These are phyloP conservation scores for Carallia pectinifolia DNA, from an alignment of 345 rosid species.

Conservation along the genomic window DNA sequence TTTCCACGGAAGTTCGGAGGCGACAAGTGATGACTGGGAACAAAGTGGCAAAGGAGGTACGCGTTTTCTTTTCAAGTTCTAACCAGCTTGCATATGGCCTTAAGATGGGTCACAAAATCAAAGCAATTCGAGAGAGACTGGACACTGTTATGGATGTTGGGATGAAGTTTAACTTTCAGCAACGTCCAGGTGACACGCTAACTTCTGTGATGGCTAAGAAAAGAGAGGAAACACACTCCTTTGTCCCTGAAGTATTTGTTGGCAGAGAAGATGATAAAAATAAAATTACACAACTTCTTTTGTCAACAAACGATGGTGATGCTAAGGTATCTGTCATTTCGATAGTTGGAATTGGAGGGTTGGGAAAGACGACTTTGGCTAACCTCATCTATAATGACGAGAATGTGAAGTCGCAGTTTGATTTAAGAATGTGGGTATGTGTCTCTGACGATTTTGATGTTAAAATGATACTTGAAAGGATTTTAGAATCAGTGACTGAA, in stretches of 20 bases:
- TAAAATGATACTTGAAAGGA: slow-evolving; percentile 8
- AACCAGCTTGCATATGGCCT: slow-evolving; percentile 2
- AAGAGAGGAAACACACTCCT: not conserved
- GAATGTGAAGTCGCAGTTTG: slow-evolving; percentile 12
- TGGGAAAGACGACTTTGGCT: slow-evolving; percentile 29
- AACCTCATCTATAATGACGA: slow-evolving; percentile 21
- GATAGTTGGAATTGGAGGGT: slow-evolving; percentile 27
- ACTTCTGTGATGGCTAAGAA: not conserved
- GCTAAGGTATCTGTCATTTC: slow-evolving; percentile 22
- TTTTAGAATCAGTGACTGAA: slow-evolving; percentile 11
- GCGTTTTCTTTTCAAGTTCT: slow-evolving; percentile 1
- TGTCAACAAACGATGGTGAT: not conserved
- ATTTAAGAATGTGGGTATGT: not conserved
- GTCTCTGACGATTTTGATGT: slow-evolving; percentile 18
- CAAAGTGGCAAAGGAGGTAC: not conserved
- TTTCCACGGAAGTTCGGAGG: slow-evolving; percentile 12
- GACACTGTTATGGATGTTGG: slow-evolving; percentile 4
- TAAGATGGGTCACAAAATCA: slow-evolving; percentile 4
- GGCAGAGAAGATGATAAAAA: slow-evolving; percentile 24
- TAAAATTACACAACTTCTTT: not conserved
- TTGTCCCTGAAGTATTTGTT: not conserved
- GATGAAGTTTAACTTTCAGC: not conserved
- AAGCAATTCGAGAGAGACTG: slow-evolving; percentile 15
- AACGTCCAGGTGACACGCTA: not conserved
- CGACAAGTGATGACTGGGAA: not conserved